Evolutionary conservation across 1,284 basidiomycete species (phyloP).

Genomic region (Irpex sp.): DNA sequence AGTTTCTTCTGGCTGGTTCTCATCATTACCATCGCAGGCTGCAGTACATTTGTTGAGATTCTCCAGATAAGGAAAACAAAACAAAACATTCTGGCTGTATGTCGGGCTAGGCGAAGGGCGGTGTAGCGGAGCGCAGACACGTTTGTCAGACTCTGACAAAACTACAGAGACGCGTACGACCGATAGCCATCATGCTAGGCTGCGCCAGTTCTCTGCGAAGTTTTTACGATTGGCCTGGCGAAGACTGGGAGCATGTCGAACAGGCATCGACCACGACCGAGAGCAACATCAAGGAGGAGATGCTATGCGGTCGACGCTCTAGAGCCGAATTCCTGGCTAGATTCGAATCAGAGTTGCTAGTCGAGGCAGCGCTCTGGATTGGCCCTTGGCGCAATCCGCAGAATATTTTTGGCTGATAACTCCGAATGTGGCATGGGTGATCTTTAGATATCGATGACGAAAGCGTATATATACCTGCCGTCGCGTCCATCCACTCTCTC

Average conservation of each 20-base stretch:
- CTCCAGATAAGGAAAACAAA: neutral
- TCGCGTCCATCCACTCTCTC: slow-evolving; percentile 3
- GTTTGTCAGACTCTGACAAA: neutral
- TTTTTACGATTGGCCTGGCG: neutral
- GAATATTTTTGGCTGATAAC: neutral
- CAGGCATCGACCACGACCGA: neutral
- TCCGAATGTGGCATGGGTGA: neutral
- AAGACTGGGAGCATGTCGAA: neutral
- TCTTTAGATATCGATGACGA: slow-evolving; percentile 2
- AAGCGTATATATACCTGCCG: neutral
- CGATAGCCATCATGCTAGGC: neutral
- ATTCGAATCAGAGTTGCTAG: neutral
- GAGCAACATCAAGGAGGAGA: neutral
- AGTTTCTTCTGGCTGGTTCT: neutral
- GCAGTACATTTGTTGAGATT: neutral
- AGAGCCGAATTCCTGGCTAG: neutral
- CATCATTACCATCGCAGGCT: too few relatives aligned
- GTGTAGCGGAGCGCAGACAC: neutral
- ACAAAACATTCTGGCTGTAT: neutral
- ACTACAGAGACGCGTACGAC: too few relatives aligned
- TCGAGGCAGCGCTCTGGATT: neutral
- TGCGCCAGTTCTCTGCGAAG: neutral
- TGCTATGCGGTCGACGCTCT: neutral
- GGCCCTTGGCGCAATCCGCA: neutral
- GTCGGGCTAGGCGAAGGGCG: neutral